Base-by-base conservation (phyloP, 2,329 filamentous ascomycete species). In the Tolypocladium guangdongense region DNA sequence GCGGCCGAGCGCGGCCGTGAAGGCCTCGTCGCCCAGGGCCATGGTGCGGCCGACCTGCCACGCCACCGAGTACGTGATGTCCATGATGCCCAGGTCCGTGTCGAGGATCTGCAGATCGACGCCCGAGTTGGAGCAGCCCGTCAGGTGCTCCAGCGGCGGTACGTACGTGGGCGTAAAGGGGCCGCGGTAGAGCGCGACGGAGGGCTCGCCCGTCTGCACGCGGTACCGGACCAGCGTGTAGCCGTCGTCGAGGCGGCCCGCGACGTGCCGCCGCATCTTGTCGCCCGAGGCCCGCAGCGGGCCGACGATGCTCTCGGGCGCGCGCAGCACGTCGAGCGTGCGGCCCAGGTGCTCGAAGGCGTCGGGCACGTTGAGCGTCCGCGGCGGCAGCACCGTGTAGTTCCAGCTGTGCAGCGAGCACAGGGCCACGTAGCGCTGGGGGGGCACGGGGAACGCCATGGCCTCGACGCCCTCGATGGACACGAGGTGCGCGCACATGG, bases 11-110 rank as follows among this genome's bases (percentile, higher is more conserved):
- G 53, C 53, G 2, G 62, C 54, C 2, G 57, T 62, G 51, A 71
- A 74, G 0, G 55, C 54, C 8, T 65, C 36, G 51, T 65, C 69
- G 0, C 63, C 66, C 0, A 75, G 55, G 0, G 71, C 74, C 36
- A 75, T 49, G 4, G 63, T 64, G 24, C 65, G 66, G 0, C 74
- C 74, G 0, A 75, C 52, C 32, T 72, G 59, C 74, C 74, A 77
- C 0, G 74, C 74, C 0, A 62, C 52, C 0, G 67, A 68, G 58
- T 76, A 77, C 0, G 68, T 69, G 1, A 75, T 50, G 54, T 77
- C 74, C 66, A 76, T 72, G 6, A 76, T 57, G 0, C 69, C 69
- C 0, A 68, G 5, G 1, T 66, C 38, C 8, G 57, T 52, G 46
- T 77, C 74, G 0, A 75, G 52, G 20, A 76, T 67, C 53, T 72